A percentile compares a stretch with the other conserved stretches of the same genome.
phyloP scores from a whole-genome alignment of 495 filamentous ascomycete species.

The Neurospora terricola region DNA sequence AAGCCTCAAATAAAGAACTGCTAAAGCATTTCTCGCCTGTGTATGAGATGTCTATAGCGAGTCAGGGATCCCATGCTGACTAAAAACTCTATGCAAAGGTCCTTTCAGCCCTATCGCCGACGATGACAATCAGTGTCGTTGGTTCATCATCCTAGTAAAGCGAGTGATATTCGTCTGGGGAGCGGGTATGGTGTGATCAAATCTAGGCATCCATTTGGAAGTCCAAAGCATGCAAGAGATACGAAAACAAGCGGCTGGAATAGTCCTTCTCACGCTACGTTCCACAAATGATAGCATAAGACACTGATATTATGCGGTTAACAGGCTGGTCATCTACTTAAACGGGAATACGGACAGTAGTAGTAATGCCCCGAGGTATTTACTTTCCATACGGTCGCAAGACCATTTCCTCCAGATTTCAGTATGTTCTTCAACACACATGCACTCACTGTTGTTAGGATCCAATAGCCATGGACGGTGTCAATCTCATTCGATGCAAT shows the following conservation, averaged over 20 bases:
- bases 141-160: background rate
- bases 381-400: background rate
- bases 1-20: background rate
- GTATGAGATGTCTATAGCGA: background rate
- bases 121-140: background rate
- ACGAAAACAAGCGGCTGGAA: background rate
- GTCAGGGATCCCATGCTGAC: background rate
- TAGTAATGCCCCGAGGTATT: background rate
- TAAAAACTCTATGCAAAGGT: background rate
- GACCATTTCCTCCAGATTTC: background rate
- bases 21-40: background rate
- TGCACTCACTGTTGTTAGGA: background rate
- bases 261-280: background rate
- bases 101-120: background rate
- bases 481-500: background rate
- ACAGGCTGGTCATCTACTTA: background rate
- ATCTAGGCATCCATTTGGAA: background rate
- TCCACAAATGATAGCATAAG: background rate
- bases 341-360: background rate
- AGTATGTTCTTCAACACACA: background rate
- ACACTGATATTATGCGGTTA: background rate
- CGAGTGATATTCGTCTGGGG: background rate
- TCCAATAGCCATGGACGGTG: background rate
- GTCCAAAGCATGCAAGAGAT: background rate
- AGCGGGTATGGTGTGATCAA: background rate